phyloP scores from a whole-genome alignment of 2,329 filamentous ascomycete genomes.

The Colletotrichum incanum region DNA sequence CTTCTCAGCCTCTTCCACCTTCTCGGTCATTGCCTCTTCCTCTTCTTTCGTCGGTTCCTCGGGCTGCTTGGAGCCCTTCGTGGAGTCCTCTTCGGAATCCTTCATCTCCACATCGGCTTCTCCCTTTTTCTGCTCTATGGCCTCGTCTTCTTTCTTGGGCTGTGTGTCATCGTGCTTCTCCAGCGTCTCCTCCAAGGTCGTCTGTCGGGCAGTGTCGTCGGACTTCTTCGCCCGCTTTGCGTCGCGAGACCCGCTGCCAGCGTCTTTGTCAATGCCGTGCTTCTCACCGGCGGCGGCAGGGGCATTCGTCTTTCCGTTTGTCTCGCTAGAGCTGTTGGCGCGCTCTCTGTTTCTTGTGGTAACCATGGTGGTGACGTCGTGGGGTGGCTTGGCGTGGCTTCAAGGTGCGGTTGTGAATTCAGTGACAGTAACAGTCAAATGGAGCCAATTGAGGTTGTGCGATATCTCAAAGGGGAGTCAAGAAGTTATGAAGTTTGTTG shows the following conservation, averaged over 20 bases:
- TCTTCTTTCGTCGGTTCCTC: slow-evolving; percentile 15
- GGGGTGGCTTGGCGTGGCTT: neutral
- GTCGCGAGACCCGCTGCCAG: slow-evolving; percentile 13
- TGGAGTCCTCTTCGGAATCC: neutral
- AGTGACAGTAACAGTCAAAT: neutral
- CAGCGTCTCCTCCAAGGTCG: slow-evolving; percentile 40
- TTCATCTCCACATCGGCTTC: slow-evolving; percentile 29
- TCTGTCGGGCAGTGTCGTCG: slow-evolving; percentile 19
- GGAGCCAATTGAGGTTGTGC: neutral
- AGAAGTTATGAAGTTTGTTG: neutral
- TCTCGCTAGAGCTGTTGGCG: slow-evolving; percentile 14
- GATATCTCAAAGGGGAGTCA: neutral
- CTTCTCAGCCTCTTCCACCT: slow-evolving; percentile 1
- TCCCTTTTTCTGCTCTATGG: neutral
- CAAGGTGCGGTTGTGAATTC: neutral
- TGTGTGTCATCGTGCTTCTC: slow-evolving; percentile 19
- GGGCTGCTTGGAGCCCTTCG: neutral
- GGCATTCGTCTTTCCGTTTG: slow-evolving; percentile 4
- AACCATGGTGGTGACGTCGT: slow-evolving; percentile 21
- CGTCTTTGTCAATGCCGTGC: slow-evolving; percentile 25
- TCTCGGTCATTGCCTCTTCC: slow-evolving; percentile 15
- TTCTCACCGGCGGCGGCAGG: slow-evolving; percentile 35
- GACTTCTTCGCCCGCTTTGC: slow-evolving; percentile 42
- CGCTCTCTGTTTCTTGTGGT: slow-evolving; percentile 29
- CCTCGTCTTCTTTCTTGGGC: neutral